These are phyloP conservation scores for Vanilla planifolia DNA, from an alignment of 106 monocot species.

Conservation along the genomic window DNA sequence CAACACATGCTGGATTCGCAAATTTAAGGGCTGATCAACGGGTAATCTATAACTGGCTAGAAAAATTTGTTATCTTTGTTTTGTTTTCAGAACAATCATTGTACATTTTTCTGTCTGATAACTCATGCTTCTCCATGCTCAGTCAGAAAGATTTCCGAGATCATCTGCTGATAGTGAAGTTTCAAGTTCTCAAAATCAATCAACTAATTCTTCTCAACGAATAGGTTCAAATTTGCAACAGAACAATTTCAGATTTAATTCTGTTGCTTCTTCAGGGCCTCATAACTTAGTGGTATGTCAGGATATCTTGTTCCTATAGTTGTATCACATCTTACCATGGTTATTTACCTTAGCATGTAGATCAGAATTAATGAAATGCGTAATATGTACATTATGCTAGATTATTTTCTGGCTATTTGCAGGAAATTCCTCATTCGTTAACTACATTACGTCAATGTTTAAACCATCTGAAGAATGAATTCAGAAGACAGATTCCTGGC, in stretches of 20 bases:
- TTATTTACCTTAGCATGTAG: background rate
- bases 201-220: slow-evolving; percentile 19
- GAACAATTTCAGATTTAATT: slow-evolving; percentile 20
- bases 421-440: slow-evolving; percentile 92
- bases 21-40: slow-evolving; percentile 22
- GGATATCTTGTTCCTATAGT: background rate
- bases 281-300: slow-evolving; percentile 51
- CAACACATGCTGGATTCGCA: slow-evolving; percentile 21
- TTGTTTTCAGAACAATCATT: background rate
- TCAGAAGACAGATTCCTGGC: slow-evolving; percentile 48
- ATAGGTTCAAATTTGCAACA: slow-evolving; percentile 23
- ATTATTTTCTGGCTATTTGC: slow-evolving; percentile 11
- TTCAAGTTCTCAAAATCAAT: slow-evolving; percentile 27
- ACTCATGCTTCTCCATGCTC: slow-evolving; percentile 12
- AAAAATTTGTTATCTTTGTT: too few relatives aligned
- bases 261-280: slow-evolving; percentile 26
- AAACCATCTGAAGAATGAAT: slow-evolving; percentile 50
- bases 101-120: slow-evolving; percentile 5
- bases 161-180: slow-evolving; percentile 18
- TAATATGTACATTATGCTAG: background rate
- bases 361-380: background rate
- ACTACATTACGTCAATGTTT: slow-evolving; percentile 75
- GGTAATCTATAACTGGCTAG: slow-evolving; percentile 24
- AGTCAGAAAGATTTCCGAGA: slow-evolving; percentile 29
- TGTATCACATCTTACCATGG: slow-evolving; percentile 1